A percentile compares a stretch with the other conserved stretches of the same genome.
phyloP scores from a whole-genome alignment of 2,329 filamentous ascomycete genomes.

The Fulvia fulva region DNA sequence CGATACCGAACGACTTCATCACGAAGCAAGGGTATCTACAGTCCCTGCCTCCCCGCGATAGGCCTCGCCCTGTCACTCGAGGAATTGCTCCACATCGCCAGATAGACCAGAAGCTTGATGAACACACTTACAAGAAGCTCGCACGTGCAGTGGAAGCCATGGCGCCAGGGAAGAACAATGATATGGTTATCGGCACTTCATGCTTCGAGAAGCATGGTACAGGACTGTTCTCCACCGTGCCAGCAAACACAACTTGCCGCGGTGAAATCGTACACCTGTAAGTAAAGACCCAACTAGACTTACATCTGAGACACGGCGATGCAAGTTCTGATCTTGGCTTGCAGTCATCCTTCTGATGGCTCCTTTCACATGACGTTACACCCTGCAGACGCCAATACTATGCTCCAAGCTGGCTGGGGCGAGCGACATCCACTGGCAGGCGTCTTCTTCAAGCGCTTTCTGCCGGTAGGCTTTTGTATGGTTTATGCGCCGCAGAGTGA shows the following conservation, averaged over 20 bases:
- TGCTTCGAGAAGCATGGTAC: conserved; percentile 70
- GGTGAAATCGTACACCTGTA: conserved; percentile 77
- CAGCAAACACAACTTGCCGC: conserved; percentile 65
- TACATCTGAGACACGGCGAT: too few relatives aligned
- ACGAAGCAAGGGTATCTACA: conserved; percentile 58
- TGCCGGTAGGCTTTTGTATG: conserved; percentile 73
- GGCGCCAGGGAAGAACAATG: conserved; percentile 40
- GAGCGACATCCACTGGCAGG: conserved; percentile 65
- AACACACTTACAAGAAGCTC: conserved; percentile 54
- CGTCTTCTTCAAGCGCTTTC: conserved; percentile 53
- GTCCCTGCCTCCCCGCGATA: conserved; percentile 58
- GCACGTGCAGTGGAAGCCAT: conserved; percentile 52
- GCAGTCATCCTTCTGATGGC: conserved; percentile 37
- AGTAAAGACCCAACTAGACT: conserved; percentile 35
- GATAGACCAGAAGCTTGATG: conserved; percentile 60
- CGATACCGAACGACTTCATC: conserved; percentile 48
- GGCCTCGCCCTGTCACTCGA: conserved; percentile 62
- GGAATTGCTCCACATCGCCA: conserved; percentile 83
- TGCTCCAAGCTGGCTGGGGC: conserved; percentile 75
- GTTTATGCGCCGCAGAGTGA: conserved; percentile 73
- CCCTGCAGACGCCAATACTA: conserved; percentile 67
- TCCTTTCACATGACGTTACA: conserved; percentile 78
- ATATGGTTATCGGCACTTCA: conserved; percentile 54
- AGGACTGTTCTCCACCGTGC: conserved; percentile 65
- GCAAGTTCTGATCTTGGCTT: too few relatives aligned